Percentiles rank a stretch among this genome's conserved stretches.
These are phyloP conservation scores for Pythium dissimile DNA, from an alignment of 352 stramenopile species.

Conservation along the genomic window DNA sequence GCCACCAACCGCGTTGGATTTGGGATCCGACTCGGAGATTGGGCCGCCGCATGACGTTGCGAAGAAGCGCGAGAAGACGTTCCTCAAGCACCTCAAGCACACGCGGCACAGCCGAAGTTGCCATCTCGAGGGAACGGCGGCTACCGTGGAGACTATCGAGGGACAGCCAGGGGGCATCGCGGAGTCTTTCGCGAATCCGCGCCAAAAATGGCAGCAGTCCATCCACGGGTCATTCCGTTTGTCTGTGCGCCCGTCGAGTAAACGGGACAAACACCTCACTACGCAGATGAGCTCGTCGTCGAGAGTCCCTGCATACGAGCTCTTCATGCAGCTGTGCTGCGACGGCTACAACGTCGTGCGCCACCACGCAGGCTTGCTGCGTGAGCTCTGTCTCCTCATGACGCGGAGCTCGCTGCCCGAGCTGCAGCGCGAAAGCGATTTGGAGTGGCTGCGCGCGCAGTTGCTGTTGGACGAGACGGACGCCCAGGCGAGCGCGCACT, in stretches of 20 bases:
- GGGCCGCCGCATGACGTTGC: background rate
- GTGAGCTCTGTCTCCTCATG: slow-evolving; percentile 35
- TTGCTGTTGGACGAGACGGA: slow-evolving; percentile 29
- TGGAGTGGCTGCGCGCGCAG: slow-evolving; percentile 31
- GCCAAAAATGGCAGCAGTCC: slow-evolving; percentile 19
- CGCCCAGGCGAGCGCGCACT: slow-evolving; percentile 22
- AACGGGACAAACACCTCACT: background rate
- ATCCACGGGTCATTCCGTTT: slow-evolving; percentile 25
- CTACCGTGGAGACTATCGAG: background rate
- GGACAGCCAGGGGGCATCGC: background rate
- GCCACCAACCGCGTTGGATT: background rate
- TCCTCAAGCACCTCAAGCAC: slow-evolving; percentile 27
- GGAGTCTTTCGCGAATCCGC: background rate
- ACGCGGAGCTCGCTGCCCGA: slow-evolving; percentile 33
- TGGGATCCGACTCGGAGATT: background rate
- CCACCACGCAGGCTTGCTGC: slow-evolving; percentile 26
- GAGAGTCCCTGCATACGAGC: slow-evolving; percentile 17
- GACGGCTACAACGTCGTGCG: slow-evolving; percentile 33
- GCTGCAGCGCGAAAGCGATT: slow-evolving; percentile 27
- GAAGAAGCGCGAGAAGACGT: slow-evolving; percentile 18
- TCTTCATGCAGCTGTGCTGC: slow-evolving; percentile 22
- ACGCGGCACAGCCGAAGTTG: slow-evolving; percentile 24
- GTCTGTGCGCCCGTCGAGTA: background rate
- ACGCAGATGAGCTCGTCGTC: background rate
- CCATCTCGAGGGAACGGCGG: slow-evolving; percentile 1